A percentile compares a stretch with the other conserved stretches of the same genome.
Evolutionary conservation across 176 grass and related monocot genomes (phyloP).

Genomic region (Luzula sylvatica): DNA sequence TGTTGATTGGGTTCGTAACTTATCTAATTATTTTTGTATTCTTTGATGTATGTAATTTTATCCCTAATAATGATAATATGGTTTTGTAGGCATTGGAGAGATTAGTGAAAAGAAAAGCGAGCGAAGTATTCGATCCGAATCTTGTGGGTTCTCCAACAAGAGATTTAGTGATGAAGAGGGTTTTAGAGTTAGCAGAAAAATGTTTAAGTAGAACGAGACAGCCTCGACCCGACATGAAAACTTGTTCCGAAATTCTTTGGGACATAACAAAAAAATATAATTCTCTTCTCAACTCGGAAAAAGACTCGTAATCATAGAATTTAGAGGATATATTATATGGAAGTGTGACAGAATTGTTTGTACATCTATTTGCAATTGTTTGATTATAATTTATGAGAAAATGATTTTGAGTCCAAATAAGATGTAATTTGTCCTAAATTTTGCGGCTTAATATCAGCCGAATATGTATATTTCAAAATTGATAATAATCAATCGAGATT

Average conservation of each 20-base stretch:
- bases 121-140: slow-evolving; percentile 51
- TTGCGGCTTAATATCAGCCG: too few relatives aligned
- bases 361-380: too few relatives aligned
- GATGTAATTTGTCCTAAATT: too few relatives aligned
- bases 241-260: slow-evolving; percentile 60
- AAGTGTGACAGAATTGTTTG: background rate
- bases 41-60: background rate
- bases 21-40: background rate
- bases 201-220: slow-evolving; percentile 47
- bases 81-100: slow-evolving; percentile 35
- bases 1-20: slow-evolving; percentile 43
- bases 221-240: slow-evolving; percentile 53
- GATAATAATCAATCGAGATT: too few relatives aligned
- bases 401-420: background rate
- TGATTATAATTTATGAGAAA: background rate
- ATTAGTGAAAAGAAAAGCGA: slow-evolving; percentile 31
- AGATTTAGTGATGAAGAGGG: slow-evolving; percentile 30
- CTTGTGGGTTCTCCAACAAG: slow-evolving; percentile 23
- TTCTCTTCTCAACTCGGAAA: slow-evolving; percentile 3
- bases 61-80: background rate
- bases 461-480: too few relatives aligned
- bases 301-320: background rate
- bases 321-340: background rate
- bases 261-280: slow-evolving; percentile 21
- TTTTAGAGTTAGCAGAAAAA: slow-evolving; percentile 56